Base-by-base conservation (phyloP, 352 stramenopile genomes). In the Phytopythium chamaehyphon region DNA sequence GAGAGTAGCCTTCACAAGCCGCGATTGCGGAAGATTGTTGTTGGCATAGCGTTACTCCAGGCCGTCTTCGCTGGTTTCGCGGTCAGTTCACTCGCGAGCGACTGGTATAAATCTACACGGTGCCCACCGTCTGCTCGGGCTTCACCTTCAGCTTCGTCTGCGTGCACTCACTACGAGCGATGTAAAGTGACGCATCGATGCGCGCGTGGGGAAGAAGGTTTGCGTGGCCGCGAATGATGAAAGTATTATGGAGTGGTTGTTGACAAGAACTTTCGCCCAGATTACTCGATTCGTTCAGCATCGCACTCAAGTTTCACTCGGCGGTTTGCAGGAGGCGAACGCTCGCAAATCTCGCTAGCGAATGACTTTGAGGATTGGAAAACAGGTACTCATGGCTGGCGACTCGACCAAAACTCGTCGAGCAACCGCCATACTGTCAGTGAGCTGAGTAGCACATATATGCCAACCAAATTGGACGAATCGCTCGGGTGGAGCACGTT, bases 291-390 rank as follows among this genome's bases (percentile, higher is more conserved):
- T 48, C 76, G 65, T 11, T 62, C 65, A 9, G 87, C 71, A 3
- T 56, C 51, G 10, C 76, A 76, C 1, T 62, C 67, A 37, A 93
- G 94, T 64, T 97, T 81, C 37, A 83, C 82, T 39, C 76, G 94
- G 54, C 49, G 76, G 19, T 99, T 98, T 68, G 57, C 51, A 0
- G 68, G 82, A 21, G 94, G 95, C 33, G 57, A 82, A 7, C 81
- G 90, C 31, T 57, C 70, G 10, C 43, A 65, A 42, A 84, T 95
- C 35, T 36, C 73, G 31, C 76, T 98, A 11, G 88, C 96, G 65
- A 91, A 96, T 39, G 77, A 97, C 70, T 98, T 99, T 82, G 95
- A 99, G 61, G 91, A 98, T 69, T 98, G 93, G 94, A 92, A 96
- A 38, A 81, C 69, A 14, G 96, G 95, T 0, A 96, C 85, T 11